phyloP scores from a whole-genome alignment of 805 yeast genomes.

The Spathaspora arborariae region DNA sequence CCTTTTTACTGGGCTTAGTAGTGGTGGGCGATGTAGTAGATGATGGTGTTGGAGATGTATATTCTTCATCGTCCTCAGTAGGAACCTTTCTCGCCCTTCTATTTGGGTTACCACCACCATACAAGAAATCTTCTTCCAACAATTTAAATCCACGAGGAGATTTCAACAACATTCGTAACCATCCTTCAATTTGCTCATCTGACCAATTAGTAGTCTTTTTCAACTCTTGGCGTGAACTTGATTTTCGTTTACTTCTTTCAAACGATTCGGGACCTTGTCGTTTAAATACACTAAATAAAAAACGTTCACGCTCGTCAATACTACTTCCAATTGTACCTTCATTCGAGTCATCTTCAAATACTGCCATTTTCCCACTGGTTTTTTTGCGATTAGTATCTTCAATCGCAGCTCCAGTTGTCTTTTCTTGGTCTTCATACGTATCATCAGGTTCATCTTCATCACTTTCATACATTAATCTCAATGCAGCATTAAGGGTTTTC shows the following conservation, averaged over 20 bases:
- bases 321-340: slow-evolving; percentile 11
- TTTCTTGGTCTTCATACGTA: slow-evolving; percentile 54
- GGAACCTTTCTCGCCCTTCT: slow-evolving; percentile 7
- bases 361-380: slow-evolving; percentile 5
- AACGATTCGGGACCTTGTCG: slow-evolving; percentile 39
- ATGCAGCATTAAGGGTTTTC: slow-evolving; percentile 55
- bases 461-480: slow-evolving; percentile 60
- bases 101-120: slow-evolving; percentile 17
- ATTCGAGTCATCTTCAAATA: slow-evolving; percentile 12
- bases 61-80: not conserved
- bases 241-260: slow-evolving; percentile 46
- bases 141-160: slow-evolving; percentile 59
- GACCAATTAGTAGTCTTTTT: slow-evolving; percentile 62
- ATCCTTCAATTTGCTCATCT: slow-evolving; percentile 90
- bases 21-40: not conserved
- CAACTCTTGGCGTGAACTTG: slow-evolving; percentile 48
- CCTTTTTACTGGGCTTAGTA: not conserved
- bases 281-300: slow-evolving; percentile 54
- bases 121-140: slow-evolving; percentile 59
- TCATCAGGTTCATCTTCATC: slow-evolving; percentile 90
- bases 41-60: not conserved
- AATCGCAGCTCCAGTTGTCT: slow-evolving; percentile 27
- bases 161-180: slow-evolving; percentile 74
- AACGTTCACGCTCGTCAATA: slow-evolving; percentile 48
- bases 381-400: slow-evolving; percentile 7